Conservation (phyloP, 768 basidiomycete genomes). For the Mycena pura region DNA sequence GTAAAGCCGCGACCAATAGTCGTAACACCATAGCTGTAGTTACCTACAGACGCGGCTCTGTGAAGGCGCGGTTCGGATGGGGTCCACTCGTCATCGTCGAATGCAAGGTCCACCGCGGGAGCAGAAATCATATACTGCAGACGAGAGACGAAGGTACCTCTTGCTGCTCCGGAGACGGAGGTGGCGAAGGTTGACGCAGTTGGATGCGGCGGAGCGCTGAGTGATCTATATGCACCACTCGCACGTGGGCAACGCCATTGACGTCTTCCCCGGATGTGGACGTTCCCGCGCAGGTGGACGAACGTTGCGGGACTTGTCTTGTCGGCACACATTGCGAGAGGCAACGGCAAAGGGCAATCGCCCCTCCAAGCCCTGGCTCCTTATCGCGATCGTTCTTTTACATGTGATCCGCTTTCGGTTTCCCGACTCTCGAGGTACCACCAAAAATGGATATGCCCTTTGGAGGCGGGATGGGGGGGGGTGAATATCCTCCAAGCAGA, state of each 20-base stretch:
- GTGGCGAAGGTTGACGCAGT: background rate
- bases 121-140: constrained; percentile 36
- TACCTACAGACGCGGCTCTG: constrained; percentile 69
- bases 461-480: too few relatives aligned
- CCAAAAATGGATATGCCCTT: too few relatives aligned
- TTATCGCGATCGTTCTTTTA: too few relatives aligned
- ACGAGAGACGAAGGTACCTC: constrained; percentile 3
- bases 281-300: too few relatives aligned
- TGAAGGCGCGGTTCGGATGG: constrained; percentile 56
- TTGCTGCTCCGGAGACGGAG: constrained; percentile 6
- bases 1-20: constrained; percentile 84
- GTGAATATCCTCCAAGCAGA: too few relatives aligned
- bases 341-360: too few relatives aligned
- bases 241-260: background rate
- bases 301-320: too few relatives aligned
- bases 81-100: constrained; percentile 78
- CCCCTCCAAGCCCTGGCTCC: too few relatives aligned
- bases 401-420: too few relatives aligned
- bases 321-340: too few relatives aligned
- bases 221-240: background rate
- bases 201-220: background rate
- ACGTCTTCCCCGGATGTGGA: too few relatives aligned
- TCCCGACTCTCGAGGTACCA: too few relatives aligned
- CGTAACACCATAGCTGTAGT: constrained; percentile 88
- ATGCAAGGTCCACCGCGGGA: constrained; percentile 62